A percentile compares a stretch with the other conserved stretches of the same genome.
These are phyloP conservation scores for Naegleria fowleri DNA, from an alignment of 208 protist genomes.

Conservation along the genomic window DNA sequence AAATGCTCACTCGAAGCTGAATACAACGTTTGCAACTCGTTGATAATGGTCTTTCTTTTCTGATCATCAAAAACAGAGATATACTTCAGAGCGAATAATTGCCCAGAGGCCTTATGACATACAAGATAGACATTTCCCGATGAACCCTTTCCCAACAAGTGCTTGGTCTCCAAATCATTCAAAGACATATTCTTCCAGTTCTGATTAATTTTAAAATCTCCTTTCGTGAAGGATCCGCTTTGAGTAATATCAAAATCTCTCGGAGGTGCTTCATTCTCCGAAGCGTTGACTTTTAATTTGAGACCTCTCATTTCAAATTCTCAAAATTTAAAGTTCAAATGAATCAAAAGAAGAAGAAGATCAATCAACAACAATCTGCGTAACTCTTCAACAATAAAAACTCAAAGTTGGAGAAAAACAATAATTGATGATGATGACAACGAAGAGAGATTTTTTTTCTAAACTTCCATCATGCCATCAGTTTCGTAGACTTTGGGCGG, in stretches of 20 bases:
- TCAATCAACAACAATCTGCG: too few species aligned
- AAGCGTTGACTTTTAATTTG: neutral
- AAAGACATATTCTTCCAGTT: neutral
- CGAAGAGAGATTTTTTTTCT: too few species aligned
- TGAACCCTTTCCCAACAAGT: neutral
- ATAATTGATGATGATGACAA: too few species aligned
- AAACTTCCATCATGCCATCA: too few species aligned
- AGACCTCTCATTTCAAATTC: neutral
- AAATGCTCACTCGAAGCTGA: neutral
- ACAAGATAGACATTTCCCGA: neutral
- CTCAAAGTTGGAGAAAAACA: too few species aligned
- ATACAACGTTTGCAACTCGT: conserved; percentile 6
- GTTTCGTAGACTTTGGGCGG: too few species aligned
- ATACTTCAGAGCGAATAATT: neutral
- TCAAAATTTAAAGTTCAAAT: too few species aligned
- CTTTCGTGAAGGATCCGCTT: neutral
- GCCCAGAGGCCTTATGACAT: neutral
- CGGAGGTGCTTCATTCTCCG: neutral
- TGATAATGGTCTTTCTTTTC: conserved; percentile 8
- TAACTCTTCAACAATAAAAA: too few species aligned
- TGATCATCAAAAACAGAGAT: conserved; percentile 10
- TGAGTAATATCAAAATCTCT: neutral
- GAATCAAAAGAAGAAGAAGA: too few species aligned
- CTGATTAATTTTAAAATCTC: neutral
- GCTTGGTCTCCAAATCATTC: neutral